Percentiles rank a stretch among this genome's conserved stretches.
phyloP scores from a whole-genome alignment of 73 alveolate species.

The Effrenium voratum region DNA sequence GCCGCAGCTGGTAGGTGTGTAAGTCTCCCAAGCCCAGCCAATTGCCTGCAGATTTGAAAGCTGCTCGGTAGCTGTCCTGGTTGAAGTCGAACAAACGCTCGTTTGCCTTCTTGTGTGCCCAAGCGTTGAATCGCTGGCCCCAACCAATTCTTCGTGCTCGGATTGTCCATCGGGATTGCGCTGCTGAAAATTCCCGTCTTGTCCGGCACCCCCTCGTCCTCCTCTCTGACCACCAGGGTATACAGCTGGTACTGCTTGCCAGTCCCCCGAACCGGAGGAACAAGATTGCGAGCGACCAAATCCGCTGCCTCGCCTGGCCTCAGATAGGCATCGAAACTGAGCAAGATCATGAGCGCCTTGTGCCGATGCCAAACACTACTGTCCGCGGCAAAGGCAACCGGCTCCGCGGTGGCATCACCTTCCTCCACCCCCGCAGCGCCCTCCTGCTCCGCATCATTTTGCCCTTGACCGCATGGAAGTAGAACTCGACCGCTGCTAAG shows the following conservation, averaged over 20 bases:
- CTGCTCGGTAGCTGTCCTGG: not conserved
- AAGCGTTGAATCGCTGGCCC: not conserved
- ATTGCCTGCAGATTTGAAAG: not conserved
- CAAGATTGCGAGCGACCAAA: not conserved
- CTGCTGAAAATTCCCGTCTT: slow-evolving; percentile 43
- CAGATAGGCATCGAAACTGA: slow-evolving; percentile 21
- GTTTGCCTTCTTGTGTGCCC: not conserved
- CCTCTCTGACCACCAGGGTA: slow-evolving; percentile 44
- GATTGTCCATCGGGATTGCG: slow-evolving; percentile 2
- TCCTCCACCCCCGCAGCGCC: slow-evolving; percentile 41
- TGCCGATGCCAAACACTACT: not conserved
- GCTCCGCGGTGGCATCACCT: slow-evolving; percentile 9
- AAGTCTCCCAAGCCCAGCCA: slow-evolving; percentile 24
- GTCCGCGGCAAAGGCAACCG: slow-evolving; percentile 18
- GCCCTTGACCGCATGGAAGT: not conserved
- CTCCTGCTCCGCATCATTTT: not conserved
- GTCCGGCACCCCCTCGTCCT: slow-evolving; percentile 28
- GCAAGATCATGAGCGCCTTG: not conserved
- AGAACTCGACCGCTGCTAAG: slow-evolving; percentile 14
- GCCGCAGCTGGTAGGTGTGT: slow-evolving; percentile 53
- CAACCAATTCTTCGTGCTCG: not conserved
- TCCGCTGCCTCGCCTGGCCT: slow-evolving; percentile 26
- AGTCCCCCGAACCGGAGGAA: not conserved
- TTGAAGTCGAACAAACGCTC: not conserved
- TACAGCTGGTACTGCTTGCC: slow-evolving; percentile 12